Conservation (phyloP, 305 asterid species). For the Ajuga reptans region DNA sequence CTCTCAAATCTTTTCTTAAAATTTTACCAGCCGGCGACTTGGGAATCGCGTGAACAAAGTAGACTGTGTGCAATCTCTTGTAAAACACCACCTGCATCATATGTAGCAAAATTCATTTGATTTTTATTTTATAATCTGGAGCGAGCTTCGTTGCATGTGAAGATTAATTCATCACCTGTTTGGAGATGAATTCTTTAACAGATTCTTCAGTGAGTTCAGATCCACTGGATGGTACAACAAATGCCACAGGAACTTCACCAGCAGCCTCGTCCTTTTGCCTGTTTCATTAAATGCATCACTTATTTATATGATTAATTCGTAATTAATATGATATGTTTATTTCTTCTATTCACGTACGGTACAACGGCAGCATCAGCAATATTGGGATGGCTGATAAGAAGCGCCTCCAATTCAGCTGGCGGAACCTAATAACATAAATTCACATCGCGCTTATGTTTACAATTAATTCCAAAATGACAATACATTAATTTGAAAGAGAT, state of each 20-base stretch:
- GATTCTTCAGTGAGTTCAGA: conserved; percentile 60
- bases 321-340: not conserved
- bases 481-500: not conserved
- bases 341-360: conserved; percentile 39
- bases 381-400: conserved; percentile 50
- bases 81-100: conserved; percentile 63
- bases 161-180: conserved; percentile 46
- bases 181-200: conserved; percentile 60
- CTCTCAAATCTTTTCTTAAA: conserved; percentile 68
- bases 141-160: no score
- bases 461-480: no score
- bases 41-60: conserved; percentile 65
- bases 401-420: conserved; percentile 86
- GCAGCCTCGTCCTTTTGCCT: conserved; percentile 73
- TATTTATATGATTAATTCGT: no score
- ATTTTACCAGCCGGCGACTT: conserved; percentile 81
- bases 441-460: no score
- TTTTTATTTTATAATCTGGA: no score
- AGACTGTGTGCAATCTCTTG: conserved; percentile 74
- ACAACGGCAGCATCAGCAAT: conserved; percentile 83
- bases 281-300: not conserved
- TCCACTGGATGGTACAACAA: conserved; percentile 53
- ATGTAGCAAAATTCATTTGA: no score
- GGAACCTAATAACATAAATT: conserved; percentile 40
- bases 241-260: conserved; percentile 89